Conservation (phyloP, 1,284 basidiomycete species). For the Malassezia pachydermatis region DNA sequence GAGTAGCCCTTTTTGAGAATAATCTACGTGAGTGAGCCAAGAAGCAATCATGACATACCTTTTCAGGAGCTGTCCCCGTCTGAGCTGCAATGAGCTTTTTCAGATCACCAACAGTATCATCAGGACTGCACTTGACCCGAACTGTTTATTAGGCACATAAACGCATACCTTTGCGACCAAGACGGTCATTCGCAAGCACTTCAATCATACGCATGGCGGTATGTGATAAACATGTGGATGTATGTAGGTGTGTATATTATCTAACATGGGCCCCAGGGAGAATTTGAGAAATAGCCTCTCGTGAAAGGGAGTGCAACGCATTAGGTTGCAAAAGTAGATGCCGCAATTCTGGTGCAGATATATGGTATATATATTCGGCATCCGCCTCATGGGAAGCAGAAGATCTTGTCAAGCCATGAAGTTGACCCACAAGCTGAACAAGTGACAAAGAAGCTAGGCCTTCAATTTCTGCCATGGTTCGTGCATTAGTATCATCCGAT, state of each 20-base stretch:
- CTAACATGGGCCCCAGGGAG: background rate
- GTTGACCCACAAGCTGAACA: background rate
- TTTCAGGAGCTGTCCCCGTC: constrained; percentile 66
- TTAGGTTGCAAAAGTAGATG: background rate
- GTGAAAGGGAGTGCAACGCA: background rate
- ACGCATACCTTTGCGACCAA: constrained; percentile 76
- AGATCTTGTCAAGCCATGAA: too few relatives aligned
- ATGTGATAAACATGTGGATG: too few relatives aligned
- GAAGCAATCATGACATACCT: constrained; percentile 33
- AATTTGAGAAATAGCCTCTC: background rate
- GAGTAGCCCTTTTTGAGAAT: constrained; percentile 82
- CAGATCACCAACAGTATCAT: constrained; percentile 91
- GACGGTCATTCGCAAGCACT: constrained; percentile 91
- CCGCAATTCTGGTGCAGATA: background rate
- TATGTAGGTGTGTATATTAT: too few relatives aligned
- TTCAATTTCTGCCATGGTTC: constrained; percentile 9
- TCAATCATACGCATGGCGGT: constrained; percentile 53
- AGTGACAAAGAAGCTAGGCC: constrained; percentile 1
- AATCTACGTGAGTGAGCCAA: constrained; percentile 59
- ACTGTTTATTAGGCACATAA: constrained; percentile 18
- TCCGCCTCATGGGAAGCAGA: background rate
- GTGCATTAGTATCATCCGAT: constrained; percentile 16
- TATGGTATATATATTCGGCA: background rate
- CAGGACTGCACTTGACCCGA: constrained; percentile 52
- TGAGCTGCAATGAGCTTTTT: constrained; percentile 95